phyloP scores from a whole-genome alignment of 2,329 filamentous ascomycete genomes.

The Phyllosticta paracitricarpa region DNA sequence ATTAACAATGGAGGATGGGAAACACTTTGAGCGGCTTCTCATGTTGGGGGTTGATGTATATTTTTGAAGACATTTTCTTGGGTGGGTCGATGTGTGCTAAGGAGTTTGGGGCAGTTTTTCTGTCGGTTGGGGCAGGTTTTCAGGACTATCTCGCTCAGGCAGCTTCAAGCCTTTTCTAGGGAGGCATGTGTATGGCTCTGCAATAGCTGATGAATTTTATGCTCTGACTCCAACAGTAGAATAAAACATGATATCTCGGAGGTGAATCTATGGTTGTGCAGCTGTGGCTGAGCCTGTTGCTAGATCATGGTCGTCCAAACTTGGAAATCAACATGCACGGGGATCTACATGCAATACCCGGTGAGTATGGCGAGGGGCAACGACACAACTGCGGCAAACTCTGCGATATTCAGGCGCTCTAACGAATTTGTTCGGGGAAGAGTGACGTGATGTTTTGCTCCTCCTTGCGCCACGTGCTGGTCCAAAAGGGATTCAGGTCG shows the following conservation, averaged over 20 bases:
- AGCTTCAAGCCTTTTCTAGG: neutral
- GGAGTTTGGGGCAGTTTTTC: neutral
- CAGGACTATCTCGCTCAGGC: neutral
- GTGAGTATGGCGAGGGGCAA: neutral
- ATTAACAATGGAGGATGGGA: slow-evolving; percentile 98
- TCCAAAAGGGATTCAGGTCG: neutral
- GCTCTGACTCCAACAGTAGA: no score
- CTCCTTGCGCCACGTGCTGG: neutral
- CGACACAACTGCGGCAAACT: neutral
- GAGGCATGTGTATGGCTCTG: neutral
- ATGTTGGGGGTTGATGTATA: neutral
- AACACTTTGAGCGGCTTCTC: slow-evolving; percentile 39
- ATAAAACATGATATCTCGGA: no score
- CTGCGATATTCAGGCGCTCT: no score
- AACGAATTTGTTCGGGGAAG: no score
- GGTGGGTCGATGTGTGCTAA: neutral
- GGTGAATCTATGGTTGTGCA: neutral
- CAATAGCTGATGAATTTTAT: neutral
- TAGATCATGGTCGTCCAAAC: neutral
- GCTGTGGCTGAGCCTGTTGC: neutral
- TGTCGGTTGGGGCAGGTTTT: neutral
- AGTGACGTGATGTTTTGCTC: no score
- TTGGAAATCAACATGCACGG: neutral
- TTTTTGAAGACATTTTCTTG: neutral
- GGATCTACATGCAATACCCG: neutral